Evolutionary conservation across 176 grass and related monocot genomes (phyloP).

Genomic region (Stipa capillata): DNA sequence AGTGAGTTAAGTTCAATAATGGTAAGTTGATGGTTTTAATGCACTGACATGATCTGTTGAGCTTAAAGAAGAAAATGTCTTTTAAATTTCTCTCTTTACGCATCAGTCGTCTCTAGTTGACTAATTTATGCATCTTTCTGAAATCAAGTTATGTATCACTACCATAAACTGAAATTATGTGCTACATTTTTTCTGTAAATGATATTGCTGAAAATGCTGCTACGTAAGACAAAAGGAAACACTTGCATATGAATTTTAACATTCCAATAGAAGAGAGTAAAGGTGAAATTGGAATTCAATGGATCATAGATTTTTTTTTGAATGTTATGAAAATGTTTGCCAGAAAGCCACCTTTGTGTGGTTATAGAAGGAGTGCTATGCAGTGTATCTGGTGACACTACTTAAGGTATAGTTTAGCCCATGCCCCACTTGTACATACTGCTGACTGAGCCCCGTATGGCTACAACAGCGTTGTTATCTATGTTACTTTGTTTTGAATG

Average conservation of each 20-base stretch:
- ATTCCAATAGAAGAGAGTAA: not conserved
- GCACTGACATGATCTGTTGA: not conserved
- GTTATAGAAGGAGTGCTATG: not conserved
- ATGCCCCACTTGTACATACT: not conserved
- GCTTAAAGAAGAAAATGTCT: not conserved
- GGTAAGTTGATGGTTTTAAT: not conserved
- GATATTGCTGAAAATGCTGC: not conserved
- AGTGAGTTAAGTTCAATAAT: not conserved
- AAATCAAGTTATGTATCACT: not conserved
- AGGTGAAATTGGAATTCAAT: not conserved
- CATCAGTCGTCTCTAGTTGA: not conserved
- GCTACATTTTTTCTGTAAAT: not conserved
- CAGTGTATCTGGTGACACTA: slow-evolving; percentile 3
- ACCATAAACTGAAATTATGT: not conserved
- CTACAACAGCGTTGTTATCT: not conserved
- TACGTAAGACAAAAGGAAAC: not conserved
- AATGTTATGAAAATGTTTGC: not conserved
- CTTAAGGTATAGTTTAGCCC: not conserved
- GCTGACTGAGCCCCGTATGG: not conserved
- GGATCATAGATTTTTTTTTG: not conserved
- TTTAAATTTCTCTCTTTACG: not conserved
- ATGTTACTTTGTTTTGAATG: not conserved
- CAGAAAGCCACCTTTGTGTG: not conserved
- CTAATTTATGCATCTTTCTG: not conserved
- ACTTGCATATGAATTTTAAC: not conserved